Evolutionary conservation across 495 filamentous ascomycete species (phyloP).

Genomic region (Glarea lozoyensis): DNA sequence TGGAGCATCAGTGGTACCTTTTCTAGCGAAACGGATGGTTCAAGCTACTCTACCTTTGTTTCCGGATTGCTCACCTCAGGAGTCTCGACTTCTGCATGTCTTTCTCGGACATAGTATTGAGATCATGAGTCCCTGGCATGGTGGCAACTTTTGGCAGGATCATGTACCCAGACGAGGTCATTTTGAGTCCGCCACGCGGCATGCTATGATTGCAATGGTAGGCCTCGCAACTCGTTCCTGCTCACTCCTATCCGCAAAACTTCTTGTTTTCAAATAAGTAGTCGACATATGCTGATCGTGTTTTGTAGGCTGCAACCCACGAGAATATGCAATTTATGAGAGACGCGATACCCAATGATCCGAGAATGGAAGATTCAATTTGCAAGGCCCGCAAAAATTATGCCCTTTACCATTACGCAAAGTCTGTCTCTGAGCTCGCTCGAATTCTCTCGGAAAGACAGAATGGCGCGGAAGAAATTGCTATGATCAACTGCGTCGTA

Average conservation of each 20-base stretch:
- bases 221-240: too few species aligned
- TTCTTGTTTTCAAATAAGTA: too few species aligned
- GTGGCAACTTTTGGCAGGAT: background rate
- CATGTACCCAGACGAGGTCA: background rate
- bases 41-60: background rate
- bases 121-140: background rate
- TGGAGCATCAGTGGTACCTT: background rate
- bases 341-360: slow-evolving; percentile 1
- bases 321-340: background rate
- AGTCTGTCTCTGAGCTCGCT: background rate
- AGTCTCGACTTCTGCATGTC: background rate
- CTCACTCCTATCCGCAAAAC: too few species aligned
- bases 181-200: background rate
- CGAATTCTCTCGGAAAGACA: background rate
- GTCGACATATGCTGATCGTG: too few species aligned
- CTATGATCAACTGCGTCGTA: background rate
- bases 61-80: background rate
- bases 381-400: background rate
- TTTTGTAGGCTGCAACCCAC: background rate
- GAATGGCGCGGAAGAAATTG: background rate
- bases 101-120: background rate
- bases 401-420: background rate
- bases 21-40: background rate
- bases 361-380: background rate
- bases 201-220: slow-evolving; percentile 3